Evolutionary conservation across 2,329 filamentous ascomycete species (phyloP), one percentile per base, ranked within the genome.

Genomic region (Claviceps sp.): DNA sequence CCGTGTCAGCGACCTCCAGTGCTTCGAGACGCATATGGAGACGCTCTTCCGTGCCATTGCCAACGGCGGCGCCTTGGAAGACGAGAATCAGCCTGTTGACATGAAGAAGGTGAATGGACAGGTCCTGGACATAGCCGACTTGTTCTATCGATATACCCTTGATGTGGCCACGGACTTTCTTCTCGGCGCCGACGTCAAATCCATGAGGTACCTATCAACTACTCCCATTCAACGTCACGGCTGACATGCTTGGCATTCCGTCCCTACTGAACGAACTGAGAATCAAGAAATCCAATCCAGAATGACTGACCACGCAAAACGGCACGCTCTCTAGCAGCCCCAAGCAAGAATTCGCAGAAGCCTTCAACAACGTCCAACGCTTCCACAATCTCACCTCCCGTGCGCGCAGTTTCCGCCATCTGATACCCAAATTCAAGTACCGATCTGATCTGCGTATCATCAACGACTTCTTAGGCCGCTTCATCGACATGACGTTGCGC

Each of bases 151-250:
- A n/a, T 85, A 84, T 62, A 90, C 89, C 0, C 75, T 96, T 30
- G 90, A 95, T 66, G 83, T 87, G 7, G 82, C 87, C 2, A 95
- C 89, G 0, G 86, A 94, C 59, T 95, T 95, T 64, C 70, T 96
- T 30, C 78, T 95, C 2, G 90, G 90, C 3, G 74, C 82, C 55
- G 85, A 85, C 56, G 84, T 90, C 19, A 79, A 78, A 60, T 78
- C 75, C 34, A 67, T 81, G n/a, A 73, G 71, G 75, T 78, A 61
- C 61, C 19, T 14, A 47, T 17, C 7, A 24, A 38, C 19, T 19
- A 30, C 26, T 30, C 26, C 41, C 5, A 24, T 19, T 43, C 41
- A 24, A 22, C 26, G 8, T 30, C 26, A 30, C 8, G 8, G 2
- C 8, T 30, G 26, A 30, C 26, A 30, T 30, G 26, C 26, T 30